Evolutionary conservation across 2,329 filamentous ascomycete species (phyloP), one percentile per base, ranked within the genome.

Genomic region (Aspergillus quadricinctus): DNA sequence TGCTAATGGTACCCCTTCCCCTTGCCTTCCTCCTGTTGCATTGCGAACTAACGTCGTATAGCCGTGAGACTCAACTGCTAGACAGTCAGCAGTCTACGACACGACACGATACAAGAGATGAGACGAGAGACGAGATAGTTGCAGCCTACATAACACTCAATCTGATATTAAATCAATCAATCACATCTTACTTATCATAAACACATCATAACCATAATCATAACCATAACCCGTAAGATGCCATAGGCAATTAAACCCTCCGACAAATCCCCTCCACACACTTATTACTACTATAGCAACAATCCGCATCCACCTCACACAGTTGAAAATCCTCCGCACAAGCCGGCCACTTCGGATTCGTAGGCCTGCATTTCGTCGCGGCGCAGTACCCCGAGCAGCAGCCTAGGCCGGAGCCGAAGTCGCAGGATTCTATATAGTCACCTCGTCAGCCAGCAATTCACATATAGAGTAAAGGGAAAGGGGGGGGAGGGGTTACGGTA

Each of bases 1-100:
- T 62, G 78, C 81, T 21, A 81, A 83, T 61, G 79, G 70, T 71
- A 60, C 58, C 66, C 31, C 23, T 37, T 19, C 11, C 9, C n/a
- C n/a, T n/a, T n/a, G n/a, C n/a, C n/a, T n/a, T n/a, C n/a, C n/a
- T n/a, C n/a, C n/a, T n/a, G n/a, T n/a, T n/a, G n/a, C n/a, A n/a
- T n/a, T n/a, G n/a, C n/a, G n/a, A 8, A 27, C 49, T 54, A 25
- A 54, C 37, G 2, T 11, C 14, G n/a, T 31, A 29, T 27, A 56
- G 58, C 58, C 11, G 50, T 60, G 31, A n/a, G 56, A 25, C 58
- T 60, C 35, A 50, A 48, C 53, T 60, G 58, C 46, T 60, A 56
- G 31, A 43, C n/a, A 52, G 23, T 19, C n/a, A n/a, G n/a, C n/a
- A n/a, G n/a, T n/a, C n/a, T n/a, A n/a, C n/a, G n/a, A n/a, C n/a